Base-by-base conservation (phyloP, 169 alveolate species). In the Babesia gibsoni region DNA sequence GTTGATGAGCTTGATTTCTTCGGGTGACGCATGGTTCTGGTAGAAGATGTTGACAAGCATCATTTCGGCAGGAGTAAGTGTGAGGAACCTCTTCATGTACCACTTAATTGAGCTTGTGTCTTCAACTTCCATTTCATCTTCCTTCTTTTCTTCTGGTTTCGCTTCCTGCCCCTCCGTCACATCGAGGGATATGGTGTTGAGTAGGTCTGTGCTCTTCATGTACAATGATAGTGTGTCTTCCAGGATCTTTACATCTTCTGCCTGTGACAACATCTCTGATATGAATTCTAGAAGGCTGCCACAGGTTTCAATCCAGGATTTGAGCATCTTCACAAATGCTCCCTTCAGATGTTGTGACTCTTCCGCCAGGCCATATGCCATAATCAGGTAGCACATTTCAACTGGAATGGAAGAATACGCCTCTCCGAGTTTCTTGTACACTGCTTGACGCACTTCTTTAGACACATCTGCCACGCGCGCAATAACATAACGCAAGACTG, bases 31-130 rank as follows among this genome's bases (percentile, higher is more conserved):
- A 7, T 25, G 41, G 41, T 66, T 66, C 27, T 66, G 77, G 67
- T 52, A 66, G 77, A 66, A 66, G 8, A 66, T 37, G 33, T 25
- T 52, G 27, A 66, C 42, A 8, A 66, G 48, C 23, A 66, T 46
- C 54, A 66, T 9, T 39, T 66, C 77, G 22, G 67, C 64, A 27
- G 77, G 77, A 12, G 77, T n/a, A 0, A 53, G 72, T 48, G 45
- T 43, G 22, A 23, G 4, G 37, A 61, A 61, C 33, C 56, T 25
- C 29, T 43, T 23, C 72, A 61, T 61, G 23, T 61, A 61, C 29
- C 50, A 41, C 57, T 9, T 9, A 18, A 61, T 61, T 10, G 46
- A 12, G 50, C 46, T 61, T 1, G 25, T 23, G 56, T 3, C 46
- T 12, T 41, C 32, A 32, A 8, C 22, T n/a, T 4, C 12, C 54